These are phyloP conservation scores for Leucoagaricus sp. DNA, from an alignment of 1,284 basidiomycete species.

Conservation along the genomic window DNA sequence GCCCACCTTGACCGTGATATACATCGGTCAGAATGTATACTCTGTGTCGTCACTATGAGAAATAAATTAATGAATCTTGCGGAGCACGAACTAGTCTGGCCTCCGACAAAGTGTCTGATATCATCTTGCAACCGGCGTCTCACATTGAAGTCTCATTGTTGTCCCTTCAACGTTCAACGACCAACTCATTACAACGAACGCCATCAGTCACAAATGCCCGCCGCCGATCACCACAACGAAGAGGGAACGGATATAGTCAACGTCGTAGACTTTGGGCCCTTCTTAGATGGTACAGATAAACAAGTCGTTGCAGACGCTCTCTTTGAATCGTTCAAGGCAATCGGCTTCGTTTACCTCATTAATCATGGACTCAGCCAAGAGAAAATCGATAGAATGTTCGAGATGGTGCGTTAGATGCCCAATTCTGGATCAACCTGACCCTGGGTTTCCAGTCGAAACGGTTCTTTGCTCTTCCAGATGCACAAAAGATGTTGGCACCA, in stretches of 20 bases:
- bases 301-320: slow-evolving; percentile 51
- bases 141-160: no score
- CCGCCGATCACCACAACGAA: no score
- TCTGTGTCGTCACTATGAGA: no score
- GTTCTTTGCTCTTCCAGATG: slow-evolving; percentile 53
- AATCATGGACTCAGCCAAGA: slow-evolving; percentile 54
- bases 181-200: no score
- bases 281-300: slow-evolving; percentile 44
- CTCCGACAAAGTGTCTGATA: no score
- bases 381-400: slow-evolving; percentile 54
- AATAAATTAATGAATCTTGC: no score
- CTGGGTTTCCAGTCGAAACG: slow-evolving; percentile 39
- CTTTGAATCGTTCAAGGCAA: slow-evolving; percentile 56
- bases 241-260: slow-evolving; percentile 16
- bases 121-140: no score
- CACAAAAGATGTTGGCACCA: slow-evolving; percentile 55
- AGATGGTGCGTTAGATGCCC: slow-evolving; percentile 39
- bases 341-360: slow-evolving; percentile 59
- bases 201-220: no score
- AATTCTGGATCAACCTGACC: neutral
- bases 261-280: slow-evolving; percentile 60
- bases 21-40: no score
- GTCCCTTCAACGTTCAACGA: no score
- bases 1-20: no score
- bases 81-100: no score